These are phyloP conservation scores for Ogataea ramenticola DNA, from an alignment of 805 yeast genomes.

Conservation along the genomic window DNA sequence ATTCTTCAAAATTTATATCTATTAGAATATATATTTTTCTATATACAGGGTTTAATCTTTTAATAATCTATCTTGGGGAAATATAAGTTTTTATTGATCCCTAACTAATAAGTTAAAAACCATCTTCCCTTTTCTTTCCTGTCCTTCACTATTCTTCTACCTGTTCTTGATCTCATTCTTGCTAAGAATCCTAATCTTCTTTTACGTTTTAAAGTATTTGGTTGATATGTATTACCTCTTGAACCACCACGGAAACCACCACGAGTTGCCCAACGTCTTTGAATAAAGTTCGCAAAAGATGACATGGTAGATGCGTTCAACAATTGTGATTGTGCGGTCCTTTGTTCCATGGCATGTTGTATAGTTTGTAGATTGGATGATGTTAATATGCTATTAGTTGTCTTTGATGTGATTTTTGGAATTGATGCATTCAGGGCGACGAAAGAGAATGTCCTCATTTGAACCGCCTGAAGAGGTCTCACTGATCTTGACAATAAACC, in stretches of 20 bases:
- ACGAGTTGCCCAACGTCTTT: conserved; percentile 27
- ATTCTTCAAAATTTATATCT: no score
- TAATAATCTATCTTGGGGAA: background rate
- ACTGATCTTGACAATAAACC: background rate
- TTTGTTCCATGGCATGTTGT: conserved; percentile 6
- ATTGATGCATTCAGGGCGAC: background rate
- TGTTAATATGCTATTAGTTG: background rate
- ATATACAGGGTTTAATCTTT: background rate
- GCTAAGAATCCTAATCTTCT: conserved; percentile 86
- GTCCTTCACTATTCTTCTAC: conserved; percentile 70
- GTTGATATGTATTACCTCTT: conserved; percentile 94
- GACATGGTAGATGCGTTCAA: no score
- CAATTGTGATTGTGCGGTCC: conserved; percentile 7
- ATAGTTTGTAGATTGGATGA: conserved; percentile 12
- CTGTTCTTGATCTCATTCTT: conserved; percentile 65
- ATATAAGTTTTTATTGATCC: background rate
- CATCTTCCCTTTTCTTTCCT: conserved; percentile 89
- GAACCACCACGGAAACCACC: conserved; percentile 66
- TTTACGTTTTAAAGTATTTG: conserved; percentile 84
- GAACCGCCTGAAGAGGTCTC: background rate
- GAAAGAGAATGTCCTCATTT: background rate
- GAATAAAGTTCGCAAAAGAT: conserved; percentile 10
- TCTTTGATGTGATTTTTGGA: background rate
- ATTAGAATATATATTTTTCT: background rate
- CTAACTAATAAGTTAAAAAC: conserved; percentile 68